These are phyloP conservation scores for Epichloe uncinata DNA, from an alignment of 2,329 filamentous ascomycete genomes.

Conservation along the genomic window DNA sequence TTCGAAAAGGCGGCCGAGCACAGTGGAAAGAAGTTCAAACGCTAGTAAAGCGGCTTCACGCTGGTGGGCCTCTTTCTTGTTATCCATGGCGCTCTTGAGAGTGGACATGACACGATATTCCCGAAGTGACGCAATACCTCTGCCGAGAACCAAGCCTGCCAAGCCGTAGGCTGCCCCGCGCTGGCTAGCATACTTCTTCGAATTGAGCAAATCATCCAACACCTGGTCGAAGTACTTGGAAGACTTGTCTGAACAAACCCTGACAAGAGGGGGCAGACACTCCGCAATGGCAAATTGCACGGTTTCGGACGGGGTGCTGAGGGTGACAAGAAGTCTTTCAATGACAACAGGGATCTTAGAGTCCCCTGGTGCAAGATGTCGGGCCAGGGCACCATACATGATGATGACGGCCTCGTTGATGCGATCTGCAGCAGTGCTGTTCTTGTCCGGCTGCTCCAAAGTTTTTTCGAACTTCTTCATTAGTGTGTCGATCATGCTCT, in stretches of 20 bases:
- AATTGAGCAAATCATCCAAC: conserved; percentile 67
- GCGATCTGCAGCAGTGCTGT: conserved; percentile 68
- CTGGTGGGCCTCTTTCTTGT: conserved; percentile 85
- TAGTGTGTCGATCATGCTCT: conserved; percentile 68
- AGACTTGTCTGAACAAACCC: conserved; percentile 63
- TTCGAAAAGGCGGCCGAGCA: conserved; percentile 83
- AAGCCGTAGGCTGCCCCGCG: conserved; percentile 91
- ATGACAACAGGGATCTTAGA: conserved; percentile 78
- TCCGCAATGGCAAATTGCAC: conserved; percentile 95
- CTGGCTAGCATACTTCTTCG: conserved; percentile 84
- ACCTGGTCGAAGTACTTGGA: conserved; percentile 70
- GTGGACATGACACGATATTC: conserved; percentile 79
- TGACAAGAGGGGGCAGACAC: conserved; percentile 83
- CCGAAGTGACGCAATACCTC: conserved; percentile 66
- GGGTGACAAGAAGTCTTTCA: conserved; percentile 68
- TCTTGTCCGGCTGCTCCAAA: conserved; percentile 73
- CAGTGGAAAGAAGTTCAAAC: conserved; percentile 76
- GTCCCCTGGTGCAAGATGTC: conserved; percentile 77
- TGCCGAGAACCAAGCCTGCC: conserved; percentile 79
- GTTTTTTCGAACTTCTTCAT: conserved; percentile 88
- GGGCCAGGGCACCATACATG: conserved; percentile 85
- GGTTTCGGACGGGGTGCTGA: conserved; percentile 89
- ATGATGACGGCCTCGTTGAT: conserved; percentile 97
- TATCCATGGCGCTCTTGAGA: conserved; percentile 72
- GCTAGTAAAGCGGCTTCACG: conserved; percentile 80